Percentiles rank a stretch among this genome's conserved stretches.
Evolutionary conservation across 495 filamentous ascomycete genomes (phyloP).

Genomic region (Xylaria cubensis): DNA sequence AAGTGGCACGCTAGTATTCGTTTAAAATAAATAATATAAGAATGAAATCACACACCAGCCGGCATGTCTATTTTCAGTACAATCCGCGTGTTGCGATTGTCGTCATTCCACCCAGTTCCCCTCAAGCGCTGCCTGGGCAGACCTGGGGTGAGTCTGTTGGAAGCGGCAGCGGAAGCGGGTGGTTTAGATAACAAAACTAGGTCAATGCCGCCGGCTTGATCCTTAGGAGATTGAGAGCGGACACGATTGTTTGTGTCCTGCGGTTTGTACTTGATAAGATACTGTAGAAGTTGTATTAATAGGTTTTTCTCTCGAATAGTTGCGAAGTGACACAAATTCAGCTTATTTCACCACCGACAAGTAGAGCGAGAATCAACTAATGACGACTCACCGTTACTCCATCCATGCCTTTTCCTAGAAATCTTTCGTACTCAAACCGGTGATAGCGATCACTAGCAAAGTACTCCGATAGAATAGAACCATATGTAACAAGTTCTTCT

Average conservation of each 20-base stretch:
- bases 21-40: neutral
- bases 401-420: neutral
- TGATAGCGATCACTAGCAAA: neutral
- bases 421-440: neutral
- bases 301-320: neutral
- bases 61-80: neutral
- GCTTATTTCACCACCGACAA: neutral
- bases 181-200: neutral
- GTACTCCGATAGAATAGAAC: neutral
- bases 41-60: neutral
- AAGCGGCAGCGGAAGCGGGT: neutral
- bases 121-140: neutral
- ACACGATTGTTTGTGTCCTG: neutral
- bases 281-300: neutral
- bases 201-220: too few relatives aligned
- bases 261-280: neutral
- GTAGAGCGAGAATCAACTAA: neutral
- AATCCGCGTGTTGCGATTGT: neutral
- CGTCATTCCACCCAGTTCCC: neutral
- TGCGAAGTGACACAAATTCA: neutral
- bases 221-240: neutral
- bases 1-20: neutral
- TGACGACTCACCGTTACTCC: neutral
- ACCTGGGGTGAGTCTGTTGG: neutral
- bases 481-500: neutral